Conservation (phyloP, 441 rosid genomes). For the Adansonia grandidieri region DNA sequence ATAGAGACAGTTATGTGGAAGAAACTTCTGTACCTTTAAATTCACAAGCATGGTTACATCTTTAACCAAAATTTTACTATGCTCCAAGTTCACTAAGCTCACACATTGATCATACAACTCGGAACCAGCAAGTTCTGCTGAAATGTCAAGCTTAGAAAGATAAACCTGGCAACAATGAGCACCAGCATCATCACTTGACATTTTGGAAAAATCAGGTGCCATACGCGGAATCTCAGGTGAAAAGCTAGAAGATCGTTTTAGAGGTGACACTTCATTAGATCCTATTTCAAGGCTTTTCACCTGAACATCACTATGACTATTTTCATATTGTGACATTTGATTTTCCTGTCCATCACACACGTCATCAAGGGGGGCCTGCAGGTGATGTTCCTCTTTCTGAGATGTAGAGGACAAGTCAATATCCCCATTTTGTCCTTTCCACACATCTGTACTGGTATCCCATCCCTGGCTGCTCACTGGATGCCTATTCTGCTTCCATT, state of each 20-base stretch:
- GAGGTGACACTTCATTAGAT: conserved; percentile 42
- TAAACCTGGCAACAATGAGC: conserved; percentile 19
- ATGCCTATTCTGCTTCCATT: conserved; percentile 58
- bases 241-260: conserved; percentile 44
- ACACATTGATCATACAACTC: conserved; percentile 60
- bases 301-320: conserved; percentile 12
- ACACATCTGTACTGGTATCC: conserved; percentile 71
- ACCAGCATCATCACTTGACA: conserved; percentile 35
- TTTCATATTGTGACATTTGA: conserved; percentile 45
- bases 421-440: conserved; percentile 88
- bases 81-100: conserved; percentile 46
- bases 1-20: neutral
- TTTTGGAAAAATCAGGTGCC: conserved; percentile 45
- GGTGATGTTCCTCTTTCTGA: conserved; percentile 60
- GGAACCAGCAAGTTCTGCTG: conserved; percentile 70
- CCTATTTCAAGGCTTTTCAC: conserved; percentile 11
- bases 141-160: conserved; percentile 79
- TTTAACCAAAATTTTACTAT: conserved; percentile 43
- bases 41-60: conserved; percentile 53
- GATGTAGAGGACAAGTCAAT: conserved; percentile 60
- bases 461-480: conserved; percentile 71
- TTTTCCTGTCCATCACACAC: conserved; percentile 47
- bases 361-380: conserved; percentile 58
- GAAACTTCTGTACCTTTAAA: conserved; percentile 58
- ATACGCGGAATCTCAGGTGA: conserved; percentile 38